phyloP scores from a whole-genome alignment of 2,329 filamentous ascomycete species.

The Penicillium concentricum region DNA sequence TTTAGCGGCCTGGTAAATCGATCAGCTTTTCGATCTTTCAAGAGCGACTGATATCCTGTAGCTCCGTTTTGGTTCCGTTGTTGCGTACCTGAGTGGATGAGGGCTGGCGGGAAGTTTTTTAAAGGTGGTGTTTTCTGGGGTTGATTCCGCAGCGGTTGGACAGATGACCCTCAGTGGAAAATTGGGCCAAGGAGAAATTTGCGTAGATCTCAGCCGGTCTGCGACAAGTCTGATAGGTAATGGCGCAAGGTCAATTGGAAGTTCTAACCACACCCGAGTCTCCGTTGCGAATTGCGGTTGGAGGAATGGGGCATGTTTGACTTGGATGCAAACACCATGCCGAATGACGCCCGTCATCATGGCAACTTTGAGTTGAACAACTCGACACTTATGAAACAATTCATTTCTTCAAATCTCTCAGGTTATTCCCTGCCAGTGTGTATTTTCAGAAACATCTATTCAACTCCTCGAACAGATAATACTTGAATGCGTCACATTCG shows the following conservation, averaged over 20 bases:
- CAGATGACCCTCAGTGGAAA: background rate
- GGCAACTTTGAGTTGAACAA: constrained; percentile 26
- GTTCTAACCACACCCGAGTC: constrained; percentile 3
- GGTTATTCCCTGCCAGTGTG: background rate
- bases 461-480: no score
- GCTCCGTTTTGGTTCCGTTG: background rate
- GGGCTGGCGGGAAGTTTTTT: constrained; percentile 13
- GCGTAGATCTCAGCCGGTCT: background rate
- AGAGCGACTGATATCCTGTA: background rate
- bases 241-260: constrained; percentile 7
- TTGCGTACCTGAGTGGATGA: constrained; percentile 10
- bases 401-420: background rate
- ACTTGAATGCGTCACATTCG: background rate
- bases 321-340: constrained; percentile 30
- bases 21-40: background rate
- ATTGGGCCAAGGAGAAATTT: background rate
- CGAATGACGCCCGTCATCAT: constrained; percentile 26
- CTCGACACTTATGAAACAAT: constrained; percentile 1
- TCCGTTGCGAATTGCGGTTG: constrained; percentile 10
- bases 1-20: background rate
- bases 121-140: background rate
- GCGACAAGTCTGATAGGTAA: background rate
- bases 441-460: no score
- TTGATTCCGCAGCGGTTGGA: background rate
- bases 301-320: constrained; percentile 26